A percentile compares a stretch with the other conserved stretches of the same genome.
Evolutionary conservation across 345 rosid species (phyloP).

Genomic region (Geranium rotundifolium): DNA sequence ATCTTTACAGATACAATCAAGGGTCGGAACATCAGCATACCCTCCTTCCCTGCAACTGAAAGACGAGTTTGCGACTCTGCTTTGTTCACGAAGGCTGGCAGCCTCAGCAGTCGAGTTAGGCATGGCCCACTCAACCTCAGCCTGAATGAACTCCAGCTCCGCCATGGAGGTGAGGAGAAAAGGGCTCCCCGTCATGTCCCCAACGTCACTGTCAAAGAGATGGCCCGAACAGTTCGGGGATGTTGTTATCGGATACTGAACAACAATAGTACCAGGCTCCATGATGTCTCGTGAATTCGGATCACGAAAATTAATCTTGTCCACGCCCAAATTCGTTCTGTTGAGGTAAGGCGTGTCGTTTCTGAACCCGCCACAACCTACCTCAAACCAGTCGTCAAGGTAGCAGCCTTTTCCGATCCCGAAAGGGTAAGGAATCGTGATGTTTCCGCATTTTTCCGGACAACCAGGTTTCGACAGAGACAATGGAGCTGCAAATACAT

Average conservation of each 20-base stretch:
- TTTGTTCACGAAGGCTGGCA: not conserved
- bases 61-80: not conserved
- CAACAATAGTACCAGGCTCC: not conserved
- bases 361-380: not conserved
- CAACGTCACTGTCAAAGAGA: not conserved
- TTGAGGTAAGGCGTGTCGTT: not conserved
- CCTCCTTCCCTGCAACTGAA: not conserved
- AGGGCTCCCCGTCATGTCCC: not conserved
- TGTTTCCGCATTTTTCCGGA: not conserved
- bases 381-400: not conserved
- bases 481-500: not conserved
- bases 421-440: not conserved
- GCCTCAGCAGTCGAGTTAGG: not conserved
- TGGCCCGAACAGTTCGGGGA: not conserved
- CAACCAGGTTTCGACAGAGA: not conserved
- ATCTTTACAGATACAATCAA: not conserved
- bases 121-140: conserved; percentile 7
- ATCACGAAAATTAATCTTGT: not conserved
- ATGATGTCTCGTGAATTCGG: not conserved
- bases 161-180: conserved; percentile 1
- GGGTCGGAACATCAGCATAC: not conserved
- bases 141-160: conserved; percentile 5
- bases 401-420: not conserved
- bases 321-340: not conserved
- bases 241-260: not conserved